Conservation (phyloP, 805 yeast species). For the Diddensiella transvaalensis region DNA sequence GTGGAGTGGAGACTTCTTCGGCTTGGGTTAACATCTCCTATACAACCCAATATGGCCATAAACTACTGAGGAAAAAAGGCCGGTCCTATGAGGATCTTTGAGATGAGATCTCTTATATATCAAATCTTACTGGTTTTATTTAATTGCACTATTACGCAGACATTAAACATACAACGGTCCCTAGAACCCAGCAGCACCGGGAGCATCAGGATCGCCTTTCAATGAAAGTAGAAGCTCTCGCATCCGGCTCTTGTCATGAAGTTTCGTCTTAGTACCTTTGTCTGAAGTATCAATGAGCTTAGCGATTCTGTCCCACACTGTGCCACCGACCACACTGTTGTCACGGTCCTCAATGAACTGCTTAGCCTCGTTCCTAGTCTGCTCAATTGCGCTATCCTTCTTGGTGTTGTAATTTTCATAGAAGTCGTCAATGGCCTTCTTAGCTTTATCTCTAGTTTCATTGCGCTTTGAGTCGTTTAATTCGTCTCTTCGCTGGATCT, state of each 20-base stretch:
- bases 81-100: too few relatives aligned
- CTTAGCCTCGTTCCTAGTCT: conserved; percentile 63
- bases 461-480: conserved; percentile 59
- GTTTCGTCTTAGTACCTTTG: conserved; percentile 42
- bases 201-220: conserved; percentile 67
- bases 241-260: conserved; percentile 63
- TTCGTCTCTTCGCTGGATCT: conserved; percentile 75
- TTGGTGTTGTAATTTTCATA: conserved; percentile 86
- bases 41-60: too few relatives aligned
- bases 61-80: too few relatives aligned
- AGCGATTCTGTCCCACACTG: conserved; percentile 59
- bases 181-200: conserved; percentile 69
- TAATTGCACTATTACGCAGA: too few relatives aligned
- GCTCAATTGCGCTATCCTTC: conserved; percentile 63
- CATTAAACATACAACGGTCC: too few relatives aligned
- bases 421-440: conserved; percentile 81
- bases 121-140: too few relatives aligned
- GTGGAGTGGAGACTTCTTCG: too few relatives aligned
- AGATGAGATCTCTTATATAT: too few relatives aligned
- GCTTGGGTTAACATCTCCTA: too few relatives aligned
- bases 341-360: conserved; percentile 73
- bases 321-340: conserved; percentile 41
- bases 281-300: conserved; percentile 47
- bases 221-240: conserved; percentile 60
- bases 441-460: conserved; percentile 71